Conservation (phyloP, 805 yeast genomes). For the Lachancea lanzarotensis region DNA sequence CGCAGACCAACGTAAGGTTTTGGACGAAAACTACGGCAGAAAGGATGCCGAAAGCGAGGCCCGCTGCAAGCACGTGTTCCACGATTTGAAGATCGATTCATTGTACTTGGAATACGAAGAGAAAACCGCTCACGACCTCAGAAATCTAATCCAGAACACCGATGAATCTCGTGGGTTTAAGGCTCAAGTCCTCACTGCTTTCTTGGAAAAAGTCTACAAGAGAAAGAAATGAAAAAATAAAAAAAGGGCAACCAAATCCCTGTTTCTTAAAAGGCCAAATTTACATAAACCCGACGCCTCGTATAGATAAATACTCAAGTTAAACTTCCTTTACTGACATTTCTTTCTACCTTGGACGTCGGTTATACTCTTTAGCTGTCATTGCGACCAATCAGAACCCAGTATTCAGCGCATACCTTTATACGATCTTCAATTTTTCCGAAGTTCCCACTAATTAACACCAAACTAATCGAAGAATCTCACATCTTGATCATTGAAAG, state of each 20-base stretch:
- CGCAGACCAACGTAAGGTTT: constrained; percentile 71
- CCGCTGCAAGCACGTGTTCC: constrained; percentile 64
- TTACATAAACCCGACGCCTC: no score
- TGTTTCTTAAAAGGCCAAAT: no score
- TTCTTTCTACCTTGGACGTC: no score
- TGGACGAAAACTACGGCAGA: constrained; percentile 87
- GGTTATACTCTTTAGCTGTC: not conserved
- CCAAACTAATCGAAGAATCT: not conserved
- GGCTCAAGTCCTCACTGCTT: constrained; percentile 73
- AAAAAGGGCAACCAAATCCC: not conserved
- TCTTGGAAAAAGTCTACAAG: constrained; percentile 88
- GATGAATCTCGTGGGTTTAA: constrained; percentile 95
- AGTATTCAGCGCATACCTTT: not conserved
- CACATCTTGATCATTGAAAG: not conserved
- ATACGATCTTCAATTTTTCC: not conserved
- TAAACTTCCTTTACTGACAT: no score
- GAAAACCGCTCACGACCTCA: constrained; percentile 56
- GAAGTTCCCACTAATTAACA: not conserved
- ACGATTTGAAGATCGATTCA: constrained; percentile 62
- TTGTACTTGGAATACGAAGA: constrained; percentile 82
- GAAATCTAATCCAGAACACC: constrained; percentile 53
- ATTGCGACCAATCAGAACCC: constrained; percentile 10
- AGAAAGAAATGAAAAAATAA: constrained; percentile 59
- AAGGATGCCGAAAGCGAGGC: constrained; percentile 67
- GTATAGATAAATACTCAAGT: no score